Percentiles rank a stretch among this genome's conserved stretches.
phyloP scores from a whole-genome alignment of 768 basidiomycete genomes.

The Mrakia blollopis region DNA sequence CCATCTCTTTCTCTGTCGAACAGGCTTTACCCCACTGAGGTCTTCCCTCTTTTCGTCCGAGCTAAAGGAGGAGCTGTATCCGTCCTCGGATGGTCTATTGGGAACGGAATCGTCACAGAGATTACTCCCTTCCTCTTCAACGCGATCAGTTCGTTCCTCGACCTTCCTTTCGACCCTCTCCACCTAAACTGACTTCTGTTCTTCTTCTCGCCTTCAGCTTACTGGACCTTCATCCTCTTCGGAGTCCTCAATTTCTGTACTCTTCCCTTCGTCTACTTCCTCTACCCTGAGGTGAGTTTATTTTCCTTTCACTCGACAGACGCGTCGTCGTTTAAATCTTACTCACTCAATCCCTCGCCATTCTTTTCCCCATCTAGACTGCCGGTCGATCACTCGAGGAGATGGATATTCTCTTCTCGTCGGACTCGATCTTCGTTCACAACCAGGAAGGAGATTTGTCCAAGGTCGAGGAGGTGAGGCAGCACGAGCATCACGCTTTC shows the following conservation, averaged over 20 bases:
- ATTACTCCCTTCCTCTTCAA: constrained; percentile 37
- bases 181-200: background rate
- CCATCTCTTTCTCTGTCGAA: background rate
- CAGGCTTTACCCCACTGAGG: constrained; percentile 35
- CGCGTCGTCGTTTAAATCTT: background rate
- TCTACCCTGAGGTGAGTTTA: background rate
- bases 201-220: background rate
- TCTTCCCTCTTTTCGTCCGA: constrained; percentile 35
- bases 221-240: constrained; percentile 30
- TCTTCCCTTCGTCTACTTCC: constrained; percentile 28
- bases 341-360: background rate
- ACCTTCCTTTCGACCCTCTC: constrained; percentile 9
- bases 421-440: constrained; percentile 28
- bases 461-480: background rate
- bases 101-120: constrained; percentile 35
- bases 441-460: constrained; percentile 22
- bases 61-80: constrained; percentile 34
- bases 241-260: constrained; percentile 20
- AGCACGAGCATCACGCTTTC: constrained; percentile 24
- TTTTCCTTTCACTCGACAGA: too few relatives aligned
- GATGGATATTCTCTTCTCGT: constrained; percentile 28
- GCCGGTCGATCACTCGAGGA: constrained; percentile 17
- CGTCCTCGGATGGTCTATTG: constrained; percentile 33
- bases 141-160: constrained; percentile 32
- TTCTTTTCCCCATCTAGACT: background rate